Evolutionary conservation across 768 basidiomycete genomes (phyloP), one percentile per base, ranked within the genome.

Genomic region (Strobilomyces dryophilus): DNA sequence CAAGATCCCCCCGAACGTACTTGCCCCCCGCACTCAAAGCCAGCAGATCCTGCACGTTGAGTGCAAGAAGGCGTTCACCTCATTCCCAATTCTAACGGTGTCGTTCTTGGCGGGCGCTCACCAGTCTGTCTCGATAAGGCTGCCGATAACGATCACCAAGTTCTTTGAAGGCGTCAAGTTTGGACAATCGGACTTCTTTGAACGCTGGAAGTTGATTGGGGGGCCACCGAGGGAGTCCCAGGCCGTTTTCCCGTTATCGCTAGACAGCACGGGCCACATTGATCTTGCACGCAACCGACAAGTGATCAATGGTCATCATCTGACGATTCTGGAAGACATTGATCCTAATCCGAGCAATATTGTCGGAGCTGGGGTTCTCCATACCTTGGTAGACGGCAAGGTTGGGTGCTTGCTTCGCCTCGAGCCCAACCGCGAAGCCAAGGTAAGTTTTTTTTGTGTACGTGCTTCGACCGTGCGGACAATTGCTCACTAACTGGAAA

Each of bases 131-230:
- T 83, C 87, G 10, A 71, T 98, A 52, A 83, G 85, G 45, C 76
- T 99, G 24, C 97, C 97, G 11, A 82, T 99, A 58, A 81, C 90
- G 41, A 63, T 97, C 51, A 87, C 87, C 37, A 93, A 95, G 70
- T 99, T 99, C 71, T 80, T 98, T 51, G 95, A 97, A 65, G 89
- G 91, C 24, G 95, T 98, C 58, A 87, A 85, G 62, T 80, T 99
- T 32, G 83, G 81, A 11, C 77, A 81, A 55, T 73, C 80, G 1
- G 91, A 97, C 60, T 99, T 98, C 79, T 99, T 98, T 71, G 95
- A 98, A 69, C 78, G 97, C 47, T 99, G 97, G 97, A 95, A 93
- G 70, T 73, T 97, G 61, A 98, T 98, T 47, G 97, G 97, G 8
- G 97, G 97, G 1, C 78, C 92, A 12, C 97, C 97, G 27, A 81